Percentiles rank a stretch among this genome's conserved stretches.
These are phyloP conservation scores for Leishmania arabica DNA, from an alignment of 208 protist genomes.

Conservation along the genomic window DNA sequence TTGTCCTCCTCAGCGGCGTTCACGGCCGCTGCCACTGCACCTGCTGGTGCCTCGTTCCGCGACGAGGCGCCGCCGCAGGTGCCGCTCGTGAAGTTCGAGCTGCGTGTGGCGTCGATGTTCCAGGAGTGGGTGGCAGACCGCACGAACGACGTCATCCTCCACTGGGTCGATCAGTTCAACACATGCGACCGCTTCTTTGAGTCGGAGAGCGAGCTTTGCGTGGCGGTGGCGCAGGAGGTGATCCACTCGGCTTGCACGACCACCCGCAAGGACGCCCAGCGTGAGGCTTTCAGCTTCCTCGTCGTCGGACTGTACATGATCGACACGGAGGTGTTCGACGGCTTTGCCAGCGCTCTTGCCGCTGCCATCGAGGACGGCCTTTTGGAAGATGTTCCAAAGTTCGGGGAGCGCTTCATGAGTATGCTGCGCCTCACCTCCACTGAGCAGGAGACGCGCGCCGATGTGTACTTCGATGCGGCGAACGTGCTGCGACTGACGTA, in stretches of 20 bases:
- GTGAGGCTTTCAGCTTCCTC: slow-evolving; percentile 83
- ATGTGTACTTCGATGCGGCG: slow-evolving; percentile 86
- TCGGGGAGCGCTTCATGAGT: slow-evolving; percentile 83
- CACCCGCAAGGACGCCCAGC: slow-evolving; percentile 80
- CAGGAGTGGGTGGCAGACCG: slow-evolving; percentile 80
- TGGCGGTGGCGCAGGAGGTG: slow-evolving; percentile 74
- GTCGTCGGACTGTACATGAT: slow-evolving; percentile 74
- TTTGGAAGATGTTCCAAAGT: slow-evolving; percentile 86
- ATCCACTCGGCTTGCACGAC: slow-evolving; percentile 82
- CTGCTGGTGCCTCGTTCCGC: slow-evolving; percentile 11
- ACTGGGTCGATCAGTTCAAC: slow-evolving; percentile 83
- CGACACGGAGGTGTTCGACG: slow-evolving; percentile 77
- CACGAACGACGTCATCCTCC: slow-evolving; percentile 77
- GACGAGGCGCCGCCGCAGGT: slow-evolving; percentile 22
- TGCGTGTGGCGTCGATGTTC: slow-evolving; percentile 67
- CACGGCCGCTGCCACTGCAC: neutral
- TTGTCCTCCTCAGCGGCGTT: slow-evolving; percentile 3
- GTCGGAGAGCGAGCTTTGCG: slow-evolving; percentile 54
- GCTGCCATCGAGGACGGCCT: slow-evolving; percentile 81
- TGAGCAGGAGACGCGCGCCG: slow-evolving; percentile 57
- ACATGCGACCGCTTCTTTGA: slow-evolving; percentile 59
- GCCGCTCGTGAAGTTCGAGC: slow-evolving; percentile 64
- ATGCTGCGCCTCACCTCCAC: slow-evolving; percentile 83
- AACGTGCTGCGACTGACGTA: slow-evolving; percentile 77
- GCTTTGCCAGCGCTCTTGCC: slow-evolving; percentile 70